Percentiles rank a stretch among this genome's conserved stretches.
Evolutionary conservation across 1,284 basidiomycete genomes (phyloP).

Genomic region (Phylloporus sp.): DNA sequence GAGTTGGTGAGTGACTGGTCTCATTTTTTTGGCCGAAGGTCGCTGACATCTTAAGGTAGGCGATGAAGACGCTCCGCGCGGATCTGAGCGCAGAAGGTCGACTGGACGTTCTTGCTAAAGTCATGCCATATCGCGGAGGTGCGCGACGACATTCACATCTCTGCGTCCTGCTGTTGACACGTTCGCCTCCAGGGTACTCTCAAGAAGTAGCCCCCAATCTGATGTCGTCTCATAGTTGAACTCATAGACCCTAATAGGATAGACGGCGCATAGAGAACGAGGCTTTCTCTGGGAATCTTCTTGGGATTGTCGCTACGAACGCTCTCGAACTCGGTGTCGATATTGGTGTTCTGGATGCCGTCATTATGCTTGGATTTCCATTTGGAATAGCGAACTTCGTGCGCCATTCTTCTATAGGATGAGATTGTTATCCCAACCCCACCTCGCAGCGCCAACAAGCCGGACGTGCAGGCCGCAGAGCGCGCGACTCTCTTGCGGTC

Average conservation of each 20-base stretch:
- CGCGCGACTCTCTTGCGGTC: slow-evolving; percentile 83
- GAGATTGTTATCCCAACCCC: background rate
- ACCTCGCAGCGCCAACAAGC: slow-evolving; percentile 78
- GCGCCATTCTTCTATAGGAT: slow-evolving; percentile 26
- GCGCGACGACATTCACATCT: slow-evolving; percentile 11
- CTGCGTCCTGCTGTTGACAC: background rate
- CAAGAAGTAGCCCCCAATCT: slow-evolving; percentile 46
- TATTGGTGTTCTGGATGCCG: slow-evolving; percentile 87
- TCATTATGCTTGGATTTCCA: slow-evolving; percentile 90
- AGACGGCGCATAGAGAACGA: slow-evolving; percentile 84
- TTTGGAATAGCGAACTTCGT: slow-evolving; percentile 79
- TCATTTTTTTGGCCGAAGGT: background rate
- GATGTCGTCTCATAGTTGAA: background rate
- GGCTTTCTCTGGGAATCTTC: slow-evolving; percentile 81
- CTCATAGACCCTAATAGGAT: slow-evolving; percentile 52
- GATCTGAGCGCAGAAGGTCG: slow-evolving; percentile 79
- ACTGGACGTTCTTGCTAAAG: slow-evolving; percentile 74
- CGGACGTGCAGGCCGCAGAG: slow-evolving; percentile 84
- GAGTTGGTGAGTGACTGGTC: slow-evolving; percentile 61
- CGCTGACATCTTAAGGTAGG: slow-evolving; percentile 41
- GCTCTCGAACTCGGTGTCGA: slow-evolving; percentile 92
- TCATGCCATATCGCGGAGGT: slow-evolving; percentile 89
- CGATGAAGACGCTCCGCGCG: slow-evolving; percentile 79
- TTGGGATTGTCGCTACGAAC: slow-evolving; percentile 91
- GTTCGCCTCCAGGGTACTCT: slow-evolving; percentile 52